Conservation (phyloP, 371 early-diverging fungal species). For the Mucor velutinosus region DNA sequence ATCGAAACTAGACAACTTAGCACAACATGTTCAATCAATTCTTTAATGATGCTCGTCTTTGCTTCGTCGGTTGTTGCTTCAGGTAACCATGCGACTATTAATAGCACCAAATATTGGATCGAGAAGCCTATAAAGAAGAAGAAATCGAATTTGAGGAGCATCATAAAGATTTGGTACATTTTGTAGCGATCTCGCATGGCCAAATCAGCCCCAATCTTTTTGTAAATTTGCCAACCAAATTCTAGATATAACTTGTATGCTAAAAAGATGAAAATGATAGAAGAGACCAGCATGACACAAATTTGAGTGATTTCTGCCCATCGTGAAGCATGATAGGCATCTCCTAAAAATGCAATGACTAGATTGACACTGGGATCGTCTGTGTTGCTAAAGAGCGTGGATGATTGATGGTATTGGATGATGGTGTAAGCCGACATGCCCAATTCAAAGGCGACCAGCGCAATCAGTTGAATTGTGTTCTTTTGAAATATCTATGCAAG, state of each 20-base stretch:
- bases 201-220: conserved; percentile 91
- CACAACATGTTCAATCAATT: conserved; percentile 66
- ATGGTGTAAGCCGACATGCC: conserved; percentile 50
- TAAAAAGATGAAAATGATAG: conserved; percentile 37
- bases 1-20: conserved; percentile 76
- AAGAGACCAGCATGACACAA: conserved; percentile 41
- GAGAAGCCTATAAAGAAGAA: conserved; percentile 88
- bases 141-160: conserved; percentile 85
- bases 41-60: conserved; percentile 51
- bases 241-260: conserved; percentile 53
- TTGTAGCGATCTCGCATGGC: conserved; percentile 83
- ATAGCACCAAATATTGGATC: conserved; percentile 80
- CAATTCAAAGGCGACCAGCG: conserved; percentile 49
- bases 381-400: conserved; percentile 36
- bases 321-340: conserved; percentile 36
- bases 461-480: conserved; percentile 55
- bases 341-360: conserved; percentile 30
- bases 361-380: conserved; percentile 23
- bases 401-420: conserved; percentile 52
- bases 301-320: conserved; percentile 56
- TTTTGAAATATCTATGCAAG: conserved; percentile 44
- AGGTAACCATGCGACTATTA: conserved; percentile 64
- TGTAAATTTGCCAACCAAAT: conserved; percentile 87
- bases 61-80: conserved; percentile 44
- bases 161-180: conserved; percentile 84